Base-by-base conservation (phyloP, 2,329 filamentous ascomycete species). In the Stenocarpella maydis region DNA sequence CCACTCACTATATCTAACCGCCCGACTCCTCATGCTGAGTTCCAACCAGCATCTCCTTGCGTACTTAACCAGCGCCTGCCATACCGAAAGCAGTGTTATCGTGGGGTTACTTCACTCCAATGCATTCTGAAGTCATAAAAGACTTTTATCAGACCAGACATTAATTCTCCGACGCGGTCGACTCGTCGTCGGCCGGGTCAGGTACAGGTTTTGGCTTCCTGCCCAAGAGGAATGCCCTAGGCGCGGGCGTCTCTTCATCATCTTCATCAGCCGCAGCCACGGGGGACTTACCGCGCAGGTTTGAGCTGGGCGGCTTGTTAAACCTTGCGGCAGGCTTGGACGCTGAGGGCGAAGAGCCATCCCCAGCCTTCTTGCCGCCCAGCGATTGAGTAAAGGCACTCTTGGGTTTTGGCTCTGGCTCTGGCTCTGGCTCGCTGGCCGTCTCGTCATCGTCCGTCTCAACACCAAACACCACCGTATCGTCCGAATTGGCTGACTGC, bases 151-250 rank as follows among this genome's bases (percentile, higher is more conserved):
- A 41, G 7, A 26, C 41, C 41, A 47, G n/a, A 10, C 4, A 34
- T 61, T 19, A 49, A 37, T 39, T 65, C 43, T 71, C 69, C 7
- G 69, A 71, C 12, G 67, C 69, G 49, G 69, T 71, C 47, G 47
- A 50, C 43, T 69, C 67, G 21, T 69, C 67, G 12, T 69, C 67
- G 24, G 21, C 64, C 37, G 61, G 54, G 37, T 69, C 63, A 31
- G 52, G 55, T 8, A 24, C 49, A 31, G 67, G 66, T 17, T 63
- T 15, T 41, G 66, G 12, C 21, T 37, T 60, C 21, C 58, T 60
- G 19, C 49, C 60, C 15, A 28, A 54, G 15, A 47, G 53, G 17
- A 60, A 4, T 65, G 37, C 41, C 37, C 49, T 55, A n/a, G 58
- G 37, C 28, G 65, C 61, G 14, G 69, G 55, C 39, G 66, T 52